Base-by-base conservation (phyloP, 1,284 basidiomycete species). In the Cryptococcus sp. region DNA sequence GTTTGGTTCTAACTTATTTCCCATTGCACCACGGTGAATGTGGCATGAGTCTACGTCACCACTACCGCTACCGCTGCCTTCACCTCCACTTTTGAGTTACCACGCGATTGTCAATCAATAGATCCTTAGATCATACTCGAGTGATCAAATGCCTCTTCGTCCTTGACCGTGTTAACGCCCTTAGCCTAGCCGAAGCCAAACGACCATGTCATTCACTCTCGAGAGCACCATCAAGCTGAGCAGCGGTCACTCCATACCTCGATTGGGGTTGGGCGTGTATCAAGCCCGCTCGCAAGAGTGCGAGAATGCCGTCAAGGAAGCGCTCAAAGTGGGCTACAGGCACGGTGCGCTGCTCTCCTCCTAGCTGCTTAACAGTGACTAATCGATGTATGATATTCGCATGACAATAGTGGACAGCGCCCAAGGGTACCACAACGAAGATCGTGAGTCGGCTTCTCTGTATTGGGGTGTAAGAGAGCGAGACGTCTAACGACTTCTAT, bases 201-300 rank as follows among this genome's bases (percentile, higher is more conserved):
- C 13, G 20, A 54, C 39, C 11, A 59, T 61, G 59, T 44, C 49
- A 22, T 52, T 58, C 52, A 55, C 70, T 0, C 55, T 76, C 25
- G 50, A 65, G 8, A 67, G 66, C 34, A 72, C 72, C 3, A 58
- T 75, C 54, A 70, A 67, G 44, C 69, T 80, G 20, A 47, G 64
- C 20, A 73, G 69, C 15, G 78, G 78, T 20, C 46, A 64, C 41
- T 40, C 60, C 29, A 86, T 93, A 77, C 90, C 90, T 44, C 75
- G 84, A n/a, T 81, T 93, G 0, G 91, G 91, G 1, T 86, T 91
- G 54, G 91, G 91, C 16, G 69, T 92, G 13, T 93, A 87, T 69
- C 83, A 87, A 87, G 88, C 78, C 81, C 54, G 65, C 41, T 85
- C 71, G 78, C 60, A 84, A 62, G 82, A 84, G 23, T 81, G 80